phyloP scores from a whole-genome alignment of 108 stramenopile genomes.

The Ochromonas danica region DNA sequence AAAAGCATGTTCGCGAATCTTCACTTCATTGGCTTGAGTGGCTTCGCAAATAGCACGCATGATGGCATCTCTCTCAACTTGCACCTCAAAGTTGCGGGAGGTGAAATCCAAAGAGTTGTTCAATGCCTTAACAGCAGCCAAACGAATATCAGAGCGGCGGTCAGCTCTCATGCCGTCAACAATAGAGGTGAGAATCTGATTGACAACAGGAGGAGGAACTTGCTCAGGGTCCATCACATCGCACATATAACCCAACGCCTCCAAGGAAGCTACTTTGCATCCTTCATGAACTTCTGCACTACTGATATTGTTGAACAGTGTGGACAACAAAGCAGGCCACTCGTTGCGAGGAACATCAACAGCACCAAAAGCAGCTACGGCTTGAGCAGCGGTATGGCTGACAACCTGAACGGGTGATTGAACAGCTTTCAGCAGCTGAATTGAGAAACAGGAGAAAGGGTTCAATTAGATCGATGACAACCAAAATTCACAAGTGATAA shows the following conservation, averaged over 20 bases:
- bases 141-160: slow-evolving; percentile 71
- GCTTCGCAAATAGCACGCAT: slow-evolving; percentile 91
- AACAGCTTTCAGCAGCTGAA: slow-evolving; percentile 58
- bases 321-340: slow-evolving; percentile 76
- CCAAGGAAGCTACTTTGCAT: slow-evolving; percentile 77
- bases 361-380: slow-evolving; percentile 75
- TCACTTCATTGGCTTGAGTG: slow-evolving; percentile 67
- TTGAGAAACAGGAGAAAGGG: too few species aligned
- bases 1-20: slow-evolving; percentile 75
- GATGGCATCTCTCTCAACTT: slow-evolving; percentile 82
- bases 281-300: slow-evolving; percentile 54
- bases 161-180: slow-evolving; percentile 85
- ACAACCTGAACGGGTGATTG: slow-evolving; percentile 59
- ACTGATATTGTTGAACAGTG: slow-evolving; percentile 72
- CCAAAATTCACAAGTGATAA: not conserved
- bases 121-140: slow-evolving; percentile 79
- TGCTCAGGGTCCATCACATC: slow-evolving; percentile 71
- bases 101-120: slow-evolving; percentile 84
- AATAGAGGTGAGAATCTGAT: slow-evolving; percentile 89
- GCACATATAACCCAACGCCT: slow-evolving; percentile 90
- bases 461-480: not conserved
- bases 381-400: slow-evolving; percentile 72
- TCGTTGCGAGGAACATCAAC: slow-evolving; percentile 74
- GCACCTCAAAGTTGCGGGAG: slow-evolving; percentile 80
- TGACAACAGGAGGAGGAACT: slow-evolving; percentile 71